Percentiles rank a stretch among this genome's conserved stretches.
Conservation (phyloP, 202 grass and related monocot species). For the Saccharum hybrid region DNA sequence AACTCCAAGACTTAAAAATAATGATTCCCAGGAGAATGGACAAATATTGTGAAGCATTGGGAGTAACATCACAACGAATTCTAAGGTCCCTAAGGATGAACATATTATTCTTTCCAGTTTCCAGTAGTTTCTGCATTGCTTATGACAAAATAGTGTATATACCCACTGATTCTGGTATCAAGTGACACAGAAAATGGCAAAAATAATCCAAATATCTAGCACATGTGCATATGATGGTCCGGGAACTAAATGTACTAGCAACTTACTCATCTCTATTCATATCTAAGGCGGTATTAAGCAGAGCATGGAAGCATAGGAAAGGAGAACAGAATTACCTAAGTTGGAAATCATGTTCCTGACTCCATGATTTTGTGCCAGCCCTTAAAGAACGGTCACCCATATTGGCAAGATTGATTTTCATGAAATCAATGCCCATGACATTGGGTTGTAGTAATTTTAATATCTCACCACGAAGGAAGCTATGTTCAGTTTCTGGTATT, state of each 20-base stretch:
- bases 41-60: background rate
- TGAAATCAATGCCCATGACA: constrained; percentile 89
- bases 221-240: constrained; percentile 16
- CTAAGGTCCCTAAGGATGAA: constrained; percentile 14
- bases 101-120: constrained; percentile 19
- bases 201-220: constrained; percentile 7
- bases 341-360: constrained; percentile 92
- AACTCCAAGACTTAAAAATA: background rate
- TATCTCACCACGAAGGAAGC: constrained; percentile 94
- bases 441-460: constrained; percentile 93
- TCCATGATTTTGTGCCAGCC: constrained; percentile 76
- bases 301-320: constrained; percentile 22
- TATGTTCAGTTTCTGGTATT: constrained; percentile 83
- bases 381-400: constrained; percentile 72
- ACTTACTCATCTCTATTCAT: constrained; percentile 34
- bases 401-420: constrained; percentile 95
- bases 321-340: constrained; percentile 68
- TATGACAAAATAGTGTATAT: constrained; percentile 28
- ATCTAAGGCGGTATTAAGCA: constrained; percentile 25
- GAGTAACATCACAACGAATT: constrained; percentile 27
- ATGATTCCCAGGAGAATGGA: background rate
- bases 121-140: background rate
- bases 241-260: constrained; percentile 20
- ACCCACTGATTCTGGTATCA: constrained; percentile 25
- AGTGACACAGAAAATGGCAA: background rate